A percentile compares a stretch with the other conserved stretches of the same genome.
Evolutionary conservation across 768 basidiomycete genomes (phyloP).

Genomic region (Harrya chromipes): DNA sequence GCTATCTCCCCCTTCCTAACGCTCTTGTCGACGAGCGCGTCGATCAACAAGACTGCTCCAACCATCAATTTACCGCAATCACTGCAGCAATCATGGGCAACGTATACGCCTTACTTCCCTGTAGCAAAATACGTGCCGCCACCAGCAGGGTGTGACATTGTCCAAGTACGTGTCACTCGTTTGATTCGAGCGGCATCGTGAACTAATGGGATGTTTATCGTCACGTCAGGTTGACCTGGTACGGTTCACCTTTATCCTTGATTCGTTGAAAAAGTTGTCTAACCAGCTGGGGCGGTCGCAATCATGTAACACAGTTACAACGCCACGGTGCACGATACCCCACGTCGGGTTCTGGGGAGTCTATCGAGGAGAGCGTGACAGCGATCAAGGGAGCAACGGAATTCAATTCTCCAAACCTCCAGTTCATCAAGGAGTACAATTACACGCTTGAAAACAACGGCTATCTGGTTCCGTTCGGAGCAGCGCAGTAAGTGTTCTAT

Average conservation of each 20-base stretch:
- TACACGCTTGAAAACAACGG: constrained; percentile 54
- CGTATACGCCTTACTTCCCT: constrained; percentile 58
- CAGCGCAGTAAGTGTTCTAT: constrained; percentile 49
- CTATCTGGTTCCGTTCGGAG: constrained; percentile 63
- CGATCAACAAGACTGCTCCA: constrained; percentile 5
- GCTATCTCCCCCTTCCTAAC: no score
- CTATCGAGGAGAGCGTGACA: constrained; percentile 45
- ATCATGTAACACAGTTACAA: constrained; percentile 48
- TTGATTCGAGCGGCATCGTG: no score
- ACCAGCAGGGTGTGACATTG: constrained; percentile 45
- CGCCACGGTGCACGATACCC: constrained; percentile 79
- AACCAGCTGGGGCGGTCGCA: no score
- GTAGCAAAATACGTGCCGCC: constrained; percentile 41
- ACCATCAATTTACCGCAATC: constrained; percentile 5
- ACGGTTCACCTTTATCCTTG: not conserved
- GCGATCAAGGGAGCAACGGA: constrained; percentile 48
- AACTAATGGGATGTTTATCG: no score
- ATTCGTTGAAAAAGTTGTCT: no score
- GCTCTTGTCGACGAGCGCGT: no score
- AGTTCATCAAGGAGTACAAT: constrained; percentile 35
- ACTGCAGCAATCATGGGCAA: constrained; percentile 43
- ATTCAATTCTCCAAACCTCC: no score
- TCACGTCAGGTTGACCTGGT: constrained; percentile 18
- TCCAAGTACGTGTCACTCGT: constrained; percentile 40
- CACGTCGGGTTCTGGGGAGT: constrained; percentile 40